These are phyloP conservation scores for Phytopythium aichiense DNA, from an alignment of 352 stramenopile species.

Conservation along the genomic window DNA sequence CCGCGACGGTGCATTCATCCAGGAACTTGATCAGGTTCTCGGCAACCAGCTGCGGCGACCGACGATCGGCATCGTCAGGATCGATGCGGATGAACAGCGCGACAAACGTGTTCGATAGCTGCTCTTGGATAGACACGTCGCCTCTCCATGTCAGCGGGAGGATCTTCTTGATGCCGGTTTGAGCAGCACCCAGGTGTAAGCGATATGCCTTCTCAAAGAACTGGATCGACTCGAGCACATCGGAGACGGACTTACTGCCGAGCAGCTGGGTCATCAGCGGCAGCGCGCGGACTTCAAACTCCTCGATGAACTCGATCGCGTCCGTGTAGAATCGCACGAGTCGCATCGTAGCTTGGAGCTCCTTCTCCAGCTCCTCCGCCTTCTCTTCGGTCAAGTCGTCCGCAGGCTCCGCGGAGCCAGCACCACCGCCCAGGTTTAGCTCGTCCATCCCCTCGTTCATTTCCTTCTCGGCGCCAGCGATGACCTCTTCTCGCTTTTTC, in stretches of 20 bases:
- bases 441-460: constrained; percentile 55
- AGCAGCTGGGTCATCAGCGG: constrained; percentile 85
- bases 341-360: constrained; percentile 70
- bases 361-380: constrained; percentile 51
- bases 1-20: constrained; percentile 70
- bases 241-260: constrained; percentile 87
- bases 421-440: constrained; percentile 12
- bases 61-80: constrained; percentile 31
- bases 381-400: constrained; percentile 26
- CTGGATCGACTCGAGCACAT: constrained; percentile 91
- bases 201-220: constrained; percentile 92
- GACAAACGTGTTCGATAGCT: constrained; percentile 86
- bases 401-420: constrained; percentile 2
- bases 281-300: constrained; percentile 80
- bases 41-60: constrained; percentile 41
- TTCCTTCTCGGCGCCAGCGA: constrained; percentile 75
- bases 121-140: constrained; percentile 87
- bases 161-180: constrained; percentile 89
- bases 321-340: constrained; percentile 90
- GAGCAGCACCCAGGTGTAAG: constrained; percentile 87
- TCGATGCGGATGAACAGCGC: constrained; percentile 60
- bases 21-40: constrained; percentile 72
- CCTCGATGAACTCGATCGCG: constrained; percentile 91
- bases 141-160: constrained; percentile 90
- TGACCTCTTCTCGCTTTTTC: constrained; percentile 66